Conservation (phyloP, 2,329 filamentous ascomycete species). For the Ustulina deusta region DNA sequence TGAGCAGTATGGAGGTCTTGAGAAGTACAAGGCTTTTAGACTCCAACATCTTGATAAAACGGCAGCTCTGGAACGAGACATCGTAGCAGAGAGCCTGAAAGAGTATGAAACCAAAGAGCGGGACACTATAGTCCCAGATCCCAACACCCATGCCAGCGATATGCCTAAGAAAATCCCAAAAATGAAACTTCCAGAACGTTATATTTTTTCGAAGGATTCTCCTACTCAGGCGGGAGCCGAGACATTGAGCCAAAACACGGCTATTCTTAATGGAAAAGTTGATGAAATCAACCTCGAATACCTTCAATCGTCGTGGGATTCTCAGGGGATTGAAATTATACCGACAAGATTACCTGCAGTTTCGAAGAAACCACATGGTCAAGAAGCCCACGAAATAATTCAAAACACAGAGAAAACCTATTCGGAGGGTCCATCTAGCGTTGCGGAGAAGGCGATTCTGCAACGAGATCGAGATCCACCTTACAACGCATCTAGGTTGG, state of each 20-base stretch:
- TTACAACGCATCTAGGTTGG: conserved; percentile 34
- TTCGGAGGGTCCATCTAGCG: conserved; percentile 43
- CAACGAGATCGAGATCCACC: conserved; percentile 50
- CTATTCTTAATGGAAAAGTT: conserved; percentile 46
- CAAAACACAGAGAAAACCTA: conserved; percentile 45
- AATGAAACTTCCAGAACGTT: conserved; percentile 37
- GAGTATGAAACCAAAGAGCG: conserved; percentile 55
- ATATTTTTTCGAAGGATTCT: conserved; percentile 20
- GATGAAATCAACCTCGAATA: conserved; percentile 54
- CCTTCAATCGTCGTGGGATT: conserved; percentile 58
- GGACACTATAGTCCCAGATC: neutral
- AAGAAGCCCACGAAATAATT: conserved; percentile 36
- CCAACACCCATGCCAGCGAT: neutral
- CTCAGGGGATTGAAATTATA: neutral
- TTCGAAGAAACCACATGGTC: conserved; percentile 13
- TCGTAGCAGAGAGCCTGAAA: conserved; percentile 52
- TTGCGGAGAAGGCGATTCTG: conserved; percentile 41
- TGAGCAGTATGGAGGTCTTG: conserved; percentile 56
- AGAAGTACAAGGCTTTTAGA: conserved; percentile 54
- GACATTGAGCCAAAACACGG: conserved; percentile 50
- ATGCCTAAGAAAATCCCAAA: conserved; percentile 34
- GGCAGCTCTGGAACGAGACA: conserved; percentile 48
- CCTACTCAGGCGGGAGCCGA: neutral
- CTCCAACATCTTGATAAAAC: conserved; percentile 54
- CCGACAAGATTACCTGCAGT: neutral